Evolutionary conservation across 2,329 filamentous ascomycete genomes (phyloP).

Genomic region (Verticillium zaregamsianum): DNA sequence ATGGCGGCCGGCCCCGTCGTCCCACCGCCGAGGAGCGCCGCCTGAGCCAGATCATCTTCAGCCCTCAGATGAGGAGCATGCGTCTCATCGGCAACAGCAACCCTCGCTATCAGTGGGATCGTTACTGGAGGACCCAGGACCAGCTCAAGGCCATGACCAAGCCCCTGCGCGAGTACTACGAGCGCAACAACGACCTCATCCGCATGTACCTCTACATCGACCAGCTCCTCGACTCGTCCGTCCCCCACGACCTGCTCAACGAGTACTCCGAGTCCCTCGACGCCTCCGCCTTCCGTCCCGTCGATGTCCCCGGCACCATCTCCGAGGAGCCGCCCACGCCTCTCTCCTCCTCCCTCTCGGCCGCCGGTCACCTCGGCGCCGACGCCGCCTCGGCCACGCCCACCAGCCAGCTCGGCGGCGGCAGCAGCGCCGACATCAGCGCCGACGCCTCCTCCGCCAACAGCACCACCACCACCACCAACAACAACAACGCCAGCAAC

Average conservation of each 20-base stretch:
- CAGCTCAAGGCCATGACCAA: conserved; percentile 69
- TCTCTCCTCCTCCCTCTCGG: not conserved
- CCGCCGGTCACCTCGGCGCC: not conserved
- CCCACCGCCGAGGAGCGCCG: conserved; percentile 53
- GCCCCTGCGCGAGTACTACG: conserved; percentile 80
- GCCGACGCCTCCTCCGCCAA: conserved; percentile 12
- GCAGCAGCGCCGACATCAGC: conserved; percentile 52
- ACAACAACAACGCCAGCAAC: too few species aligned
- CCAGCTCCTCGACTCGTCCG: conserved; percentile 79
- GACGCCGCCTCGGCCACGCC: conserved; percentile 42
- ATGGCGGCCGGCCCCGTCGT: conserved; percentile 37
- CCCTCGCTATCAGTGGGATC: conserved; percentile 79
- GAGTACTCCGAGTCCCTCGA: conserved; percentile 70
- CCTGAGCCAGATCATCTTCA: conserved; percentile 54
- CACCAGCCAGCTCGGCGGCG: conserved; percentile 61
- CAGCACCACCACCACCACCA: conserved; percentile 3
- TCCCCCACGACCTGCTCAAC: conserved; percentile 88
- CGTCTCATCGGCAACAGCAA: conserved; percentile 86
- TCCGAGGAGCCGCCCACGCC: conserved; percentile 55
- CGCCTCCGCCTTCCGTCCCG: conserved; percentile 46
- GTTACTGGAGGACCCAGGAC: conserved; percentile 79
- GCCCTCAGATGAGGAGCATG: conserved; percentile 76
- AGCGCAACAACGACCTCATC: conserved; percentile 82
- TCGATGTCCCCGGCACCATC: conserved; percentile 70
- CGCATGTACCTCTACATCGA: conserved; percentile 95